Evolutionary conservation across 805 yeast species (phyloP).

Genomic region (Suhomyces sp.): DNA sequence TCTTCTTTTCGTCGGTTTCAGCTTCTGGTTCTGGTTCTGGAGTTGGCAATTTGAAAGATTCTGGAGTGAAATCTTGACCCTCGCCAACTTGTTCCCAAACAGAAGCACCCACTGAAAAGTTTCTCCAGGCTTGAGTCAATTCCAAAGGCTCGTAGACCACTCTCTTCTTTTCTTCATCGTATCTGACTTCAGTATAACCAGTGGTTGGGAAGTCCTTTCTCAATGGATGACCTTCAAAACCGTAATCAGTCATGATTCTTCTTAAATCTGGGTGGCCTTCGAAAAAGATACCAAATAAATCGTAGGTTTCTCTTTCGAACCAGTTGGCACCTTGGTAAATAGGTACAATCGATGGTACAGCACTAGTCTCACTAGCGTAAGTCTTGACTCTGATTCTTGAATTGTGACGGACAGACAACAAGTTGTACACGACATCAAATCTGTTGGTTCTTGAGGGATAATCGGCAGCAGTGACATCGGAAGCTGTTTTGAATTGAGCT

Average conservation of each 20-base stretch:
- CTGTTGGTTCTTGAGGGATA: conserved; percentile 81
- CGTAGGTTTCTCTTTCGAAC: conserved; percentile 89
- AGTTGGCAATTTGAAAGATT: conserved; percentile 74
- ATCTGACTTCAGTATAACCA: conserved; percentile 86
- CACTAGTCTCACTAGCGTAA: conserved; percentile 76
- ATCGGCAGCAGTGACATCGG: conserved; percentile 86
- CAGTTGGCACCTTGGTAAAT: conserved; percentile 81
- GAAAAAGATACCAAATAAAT: conserved; percentile 82
- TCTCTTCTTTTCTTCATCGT: conserved; percentile 88
- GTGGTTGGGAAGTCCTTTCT: conserved; percentile 92
- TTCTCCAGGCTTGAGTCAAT: conserved; percentile 89
- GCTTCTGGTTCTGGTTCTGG: conserved; percentile 72
- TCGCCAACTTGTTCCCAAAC: conserved; percentile 93
- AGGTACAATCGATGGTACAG: conserved; percentile 78
- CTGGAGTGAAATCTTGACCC: conserved; percentile 81
- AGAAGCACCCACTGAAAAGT: conserved; percentile 82
- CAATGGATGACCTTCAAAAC: conserved; percentile 89
- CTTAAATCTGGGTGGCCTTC: conserved; percentile 89
- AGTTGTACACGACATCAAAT: conserved; percentile 83
- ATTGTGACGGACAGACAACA: conserved; percentile 78
- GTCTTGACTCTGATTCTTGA: conserved; percentile 88
- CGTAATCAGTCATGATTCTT: conserved; percentile 88
- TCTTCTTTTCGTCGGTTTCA: conserved; percentile 36
- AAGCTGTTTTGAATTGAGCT: conserved; percentile 72
- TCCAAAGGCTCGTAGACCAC: conserved; percentile 88